A percentile compares a stretch with the other conserved stretches of the same genome.
phyloP scores from a whole-genome alignment of 768 basidiomycete genomes.

The Tylopilus rubrobrunneus region DNA sequence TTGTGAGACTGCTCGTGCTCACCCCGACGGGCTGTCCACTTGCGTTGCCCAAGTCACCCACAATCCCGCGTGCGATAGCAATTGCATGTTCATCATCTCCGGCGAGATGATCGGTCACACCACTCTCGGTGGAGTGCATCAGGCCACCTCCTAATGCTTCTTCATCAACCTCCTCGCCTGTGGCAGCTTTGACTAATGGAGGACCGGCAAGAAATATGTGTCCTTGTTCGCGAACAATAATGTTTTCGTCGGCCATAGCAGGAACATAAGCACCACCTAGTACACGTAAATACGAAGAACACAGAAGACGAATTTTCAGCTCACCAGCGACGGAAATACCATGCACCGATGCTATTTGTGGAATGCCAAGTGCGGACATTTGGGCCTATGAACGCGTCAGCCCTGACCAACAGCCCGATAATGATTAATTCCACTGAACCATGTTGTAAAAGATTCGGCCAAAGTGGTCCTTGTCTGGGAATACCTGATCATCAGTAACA shows the following conservation, averaged over 20 bases:
- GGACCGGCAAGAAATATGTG: slow-evolving; percentile 94
- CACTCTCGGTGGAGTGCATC: slow-evolving; percentile 91
- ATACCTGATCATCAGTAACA: slow-evolving; percentile 44
- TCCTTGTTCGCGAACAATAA: slow-evolving; percentile 88
- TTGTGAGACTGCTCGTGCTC: slow-evolving; percentile 29
- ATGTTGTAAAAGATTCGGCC: slow-evolving; percentile 97
- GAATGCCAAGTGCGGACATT: slow-evolving; percentile 88
- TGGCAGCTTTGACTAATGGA: slow-evolving; percentile 91
- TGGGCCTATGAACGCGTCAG: slow-evolving; percentile 56
- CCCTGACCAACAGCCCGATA: neutral
- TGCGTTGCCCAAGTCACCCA: slow-evolving; percentile 72
- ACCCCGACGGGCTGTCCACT: slow-evolving; percentile 50
- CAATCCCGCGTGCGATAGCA: slow-evolving; percentile 68
- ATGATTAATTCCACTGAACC: slow-evolving; percentile 40
- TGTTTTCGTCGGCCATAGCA: slow-evolving; percentile 94
- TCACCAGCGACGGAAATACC: slow-evolving; percentile 88
- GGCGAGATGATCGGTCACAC: slow-evolving; percentile 87
- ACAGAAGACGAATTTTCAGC: slow-evolving; percentile 1
- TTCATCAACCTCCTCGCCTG: slow-evolving; percentile 89
- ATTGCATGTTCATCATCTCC: slow-evolving; percentile 84
- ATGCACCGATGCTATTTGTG: slow-evolving; percentile 90
- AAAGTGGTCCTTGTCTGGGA: slow-evolving; percentile 94
- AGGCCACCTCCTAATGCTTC: slow-evolving; percentile 87
- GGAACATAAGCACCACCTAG: slow-evolving; percentile 89
- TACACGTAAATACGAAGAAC: slow-evolving; percentile 5